These are phyloP conservation scores for Ustilago esculenta DNA, from an alignment of 1,284 basidiomycete genomes.

Conservation along the genomic window DNA sequence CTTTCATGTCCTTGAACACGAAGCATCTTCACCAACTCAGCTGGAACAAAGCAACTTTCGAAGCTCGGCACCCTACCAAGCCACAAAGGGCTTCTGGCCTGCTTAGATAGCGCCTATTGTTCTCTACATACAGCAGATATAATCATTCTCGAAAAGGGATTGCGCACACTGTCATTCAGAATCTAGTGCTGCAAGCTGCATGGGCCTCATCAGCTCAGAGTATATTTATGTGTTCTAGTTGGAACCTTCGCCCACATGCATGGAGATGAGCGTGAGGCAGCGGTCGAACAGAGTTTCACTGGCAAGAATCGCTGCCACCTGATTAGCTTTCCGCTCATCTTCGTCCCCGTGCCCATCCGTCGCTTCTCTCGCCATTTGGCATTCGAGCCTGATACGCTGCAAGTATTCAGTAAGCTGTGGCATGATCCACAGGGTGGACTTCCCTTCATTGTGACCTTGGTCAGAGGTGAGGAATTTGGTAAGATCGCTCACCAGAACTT, in stretches of 20 bases:
- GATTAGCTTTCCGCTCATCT: neutral
- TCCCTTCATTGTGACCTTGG: neutral
- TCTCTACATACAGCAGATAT: too few species aligned
- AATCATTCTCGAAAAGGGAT: too few species aligned
- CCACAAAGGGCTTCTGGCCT: too few species aligned
- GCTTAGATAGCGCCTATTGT: too few species aligned
- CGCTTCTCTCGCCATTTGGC: slow-evolving; percentile 2
- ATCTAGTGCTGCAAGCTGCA: too few species aligned
- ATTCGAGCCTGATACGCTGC: slow-evolving; percentile 1
- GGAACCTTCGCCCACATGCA: neutral
- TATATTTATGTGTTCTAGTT: too few species aligned
- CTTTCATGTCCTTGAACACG: too few species aligned
- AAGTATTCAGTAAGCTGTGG: slow-evolving; percentile 9
- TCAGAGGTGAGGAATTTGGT: neutral
- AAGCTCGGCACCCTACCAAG: too few species aligned
- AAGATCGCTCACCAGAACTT: slow-evolving; percentile 4
- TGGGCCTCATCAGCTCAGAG: too few species aligned
- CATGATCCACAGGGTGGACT: slow-evolving; percentile 1
- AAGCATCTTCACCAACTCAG: too few species aligned
- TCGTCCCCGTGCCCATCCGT: neutral
- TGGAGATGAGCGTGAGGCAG: slow-evolving; percentile 19
- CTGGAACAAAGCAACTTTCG: too few species aligned
- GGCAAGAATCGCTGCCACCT: neutral
- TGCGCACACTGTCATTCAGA: too few species aligned
- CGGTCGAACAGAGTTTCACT: slow-evolving; percentile 17